These are phyloP conservation scores for Camellia lanceoleosa DNA, from an alignment of 148 eudicot genomes.

Conservation along the genomic window DNA sequence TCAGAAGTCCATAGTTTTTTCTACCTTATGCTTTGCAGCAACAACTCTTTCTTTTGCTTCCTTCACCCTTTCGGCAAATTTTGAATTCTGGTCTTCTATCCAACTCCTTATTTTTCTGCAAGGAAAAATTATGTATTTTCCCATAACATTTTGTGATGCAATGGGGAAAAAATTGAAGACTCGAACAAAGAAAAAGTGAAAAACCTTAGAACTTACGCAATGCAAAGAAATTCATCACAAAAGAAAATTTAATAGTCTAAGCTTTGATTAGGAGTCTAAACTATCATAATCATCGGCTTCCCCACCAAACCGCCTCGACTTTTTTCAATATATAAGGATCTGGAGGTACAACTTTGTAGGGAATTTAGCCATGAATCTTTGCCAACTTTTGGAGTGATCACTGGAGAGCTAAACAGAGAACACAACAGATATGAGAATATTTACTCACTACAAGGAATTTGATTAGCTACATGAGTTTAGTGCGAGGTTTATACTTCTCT, in stretches of 20 bases:
- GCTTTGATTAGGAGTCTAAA: slow-evolving; percentile 60
- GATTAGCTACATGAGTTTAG: not conserved
- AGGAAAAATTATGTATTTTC: not conserved
- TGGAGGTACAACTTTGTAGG: slow-evolving; percentile 43
- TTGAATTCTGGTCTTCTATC: no score
- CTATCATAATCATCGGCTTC: slow-evolving; percentile 52
- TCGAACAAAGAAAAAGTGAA: not conserved
- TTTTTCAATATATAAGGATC: slow-evolving; percentile 38
- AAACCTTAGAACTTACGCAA: slow-evolving; percentile 46
- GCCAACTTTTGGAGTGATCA: slow-evolving; percentile 32
- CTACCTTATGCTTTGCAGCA: no score
- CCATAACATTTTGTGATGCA: no score
- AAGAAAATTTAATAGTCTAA: slow-evolving; percentile 59
- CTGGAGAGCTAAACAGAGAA: slow-evolving; percentile 3
- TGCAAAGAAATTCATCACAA: slow-evolving; percentile 80
- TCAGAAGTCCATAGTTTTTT: no score
- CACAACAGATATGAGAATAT: not conserved
- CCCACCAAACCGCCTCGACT: slow-evolving; percentile 41
- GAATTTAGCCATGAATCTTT: slow-evolving; percentile 49
- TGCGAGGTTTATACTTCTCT: slow-evolving; percentile 37
- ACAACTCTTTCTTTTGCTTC: no score
- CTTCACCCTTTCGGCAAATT: no score
- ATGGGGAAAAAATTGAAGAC: not conserved
- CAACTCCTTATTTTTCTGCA: slow-evolving; percentile 37
- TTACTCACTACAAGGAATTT: not conserved